Percentiles rank a stretch among this genome's conserved stretches.
Conservation (phyloP, 2,329 filamentous ascomycete species). For the Fusarium piperis region DNA sequence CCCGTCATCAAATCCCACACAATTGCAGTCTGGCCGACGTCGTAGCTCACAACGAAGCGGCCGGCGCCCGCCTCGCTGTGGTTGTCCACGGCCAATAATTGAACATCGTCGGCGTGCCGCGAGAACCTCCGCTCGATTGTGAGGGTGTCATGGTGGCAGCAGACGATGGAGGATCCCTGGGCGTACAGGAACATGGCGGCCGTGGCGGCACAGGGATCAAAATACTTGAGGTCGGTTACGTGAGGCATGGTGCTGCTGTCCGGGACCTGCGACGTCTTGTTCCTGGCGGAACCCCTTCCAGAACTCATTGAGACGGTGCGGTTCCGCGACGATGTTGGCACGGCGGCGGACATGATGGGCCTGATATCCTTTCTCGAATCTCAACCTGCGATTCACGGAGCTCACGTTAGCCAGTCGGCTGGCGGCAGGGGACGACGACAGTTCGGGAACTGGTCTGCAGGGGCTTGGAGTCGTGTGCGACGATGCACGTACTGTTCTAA, state of each 20-base stretch:
- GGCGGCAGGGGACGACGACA: constrained; percentile 33
- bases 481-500: constrained; percentile 54
- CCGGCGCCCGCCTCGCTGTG: constrained; percentile 87
- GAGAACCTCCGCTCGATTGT: constrained; percentile 89
- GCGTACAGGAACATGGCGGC: constrained; percentile 91
- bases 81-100: constrained; percentile 88
- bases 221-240: constrained; percentile 63
- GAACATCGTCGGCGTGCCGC: constrained; percentile 83
- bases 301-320: constrained; percentile 69
- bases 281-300: constrained; percentile 63
- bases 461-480: constrained; percentile 47
- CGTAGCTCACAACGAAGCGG: constrained; percentile 90
- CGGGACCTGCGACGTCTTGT: constrained; percentile 53
- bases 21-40: constrained; percentile 89
- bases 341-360: constrained; percentile 65
- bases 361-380: constrained; percentile 48
- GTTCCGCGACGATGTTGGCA: constrained; percentile 64
- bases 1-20: constrained; percentile 97
- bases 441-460: constrained; percentile 35
- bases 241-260: constrained; percentile 63
- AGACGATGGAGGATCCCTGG: constrained; percentile 82
- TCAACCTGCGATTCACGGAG: constrained; percentile 33
- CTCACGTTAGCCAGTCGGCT: constrained; percentile 34
- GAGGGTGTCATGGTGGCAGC: constrained; percentile 91
- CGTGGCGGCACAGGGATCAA: constrained; percentile 91